Evolutionary conservation across 495 filamentous ascomycete genomes (phyloP).

Genomic region (Acidomyces sp.): DNA sequence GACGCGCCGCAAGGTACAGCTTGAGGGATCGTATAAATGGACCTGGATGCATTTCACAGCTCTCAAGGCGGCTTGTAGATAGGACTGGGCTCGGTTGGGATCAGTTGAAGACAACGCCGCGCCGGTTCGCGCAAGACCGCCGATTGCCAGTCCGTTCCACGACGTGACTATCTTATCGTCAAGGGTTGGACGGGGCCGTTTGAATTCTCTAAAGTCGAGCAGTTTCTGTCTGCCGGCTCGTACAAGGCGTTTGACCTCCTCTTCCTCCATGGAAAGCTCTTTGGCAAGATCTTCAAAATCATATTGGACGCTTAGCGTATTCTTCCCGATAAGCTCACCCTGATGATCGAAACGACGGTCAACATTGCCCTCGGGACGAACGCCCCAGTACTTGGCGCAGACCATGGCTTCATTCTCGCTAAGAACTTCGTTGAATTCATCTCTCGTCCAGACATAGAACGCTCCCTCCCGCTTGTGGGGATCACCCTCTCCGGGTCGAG

Average conservation of each 20-base stretch:
- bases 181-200: constrained; percentile 63
- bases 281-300: constrained; percentile 57
- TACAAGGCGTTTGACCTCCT: constrained; percentile 62
- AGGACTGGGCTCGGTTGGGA: constrained; percentile 39
- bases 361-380: constrained; percentile 80
- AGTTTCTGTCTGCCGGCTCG: constrained; percentile 55
- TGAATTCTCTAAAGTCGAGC: constrained; percentile 56
- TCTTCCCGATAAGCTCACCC: constrained; percentile 86
- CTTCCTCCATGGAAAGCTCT: constrained; percentile 62
- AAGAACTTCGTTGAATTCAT: constrained; percentile 72
- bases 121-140: constrained; percentile 60
- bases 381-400: constrained; percentile 73
- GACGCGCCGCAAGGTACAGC: constrained; percentile 56
- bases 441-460: constrained; percentile 87
- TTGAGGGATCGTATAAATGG: constrained; percentile 57
- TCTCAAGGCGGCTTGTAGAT: constrained; percentile 49
- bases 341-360: constrained; percentile 70
- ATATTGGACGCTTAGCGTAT: constrained; percentile 46
- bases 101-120: constrained; percentile 37
- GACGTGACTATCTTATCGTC: constrained; percentile 84
- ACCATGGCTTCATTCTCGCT: constrained; percentile 56
- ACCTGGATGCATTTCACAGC: constrained; percentile 64
- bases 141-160: constrained; percentile 87
- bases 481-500: constrained; percentile 59
- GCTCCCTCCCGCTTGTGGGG: constrained; percentile 83